Evolutionary conservation across 192 early-diverging fungal species (phyloP).

Genomic region (Podila verticillata): DNA sequence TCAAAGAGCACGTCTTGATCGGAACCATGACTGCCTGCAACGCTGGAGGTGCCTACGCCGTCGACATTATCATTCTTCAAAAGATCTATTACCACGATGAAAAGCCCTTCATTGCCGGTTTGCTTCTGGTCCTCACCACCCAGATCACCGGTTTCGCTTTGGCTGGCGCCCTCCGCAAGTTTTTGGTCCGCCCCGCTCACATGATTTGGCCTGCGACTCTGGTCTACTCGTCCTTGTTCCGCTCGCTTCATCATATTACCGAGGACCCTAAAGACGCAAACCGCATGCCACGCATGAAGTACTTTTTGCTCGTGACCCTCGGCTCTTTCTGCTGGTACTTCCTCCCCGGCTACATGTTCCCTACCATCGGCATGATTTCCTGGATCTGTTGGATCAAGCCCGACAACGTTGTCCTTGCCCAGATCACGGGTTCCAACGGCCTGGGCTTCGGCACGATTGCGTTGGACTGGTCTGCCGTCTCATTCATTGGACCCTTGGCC

Average conservation of each 20-base stretch:
- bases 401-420: slow-evolving; percentile 37
- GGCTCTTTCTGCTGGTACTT: slow-evolving; percentile 61
- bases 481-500: slow-evolving; percentile 25
- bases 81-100: slow-evolving; percentile 58
- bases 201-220: slow-evolving; percentile 89
- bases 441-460: slow-evolving; percentile 59
- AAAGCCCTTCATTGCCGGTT: slow-evolving; percentile 55
- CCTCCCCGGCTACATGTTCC: slow-evolving; percentile 62
- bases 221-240: slow-evolving; percentile 75
- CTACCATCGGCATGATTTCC: slow-evolving; percentile 51
- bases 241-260: slow-evolving; percentile 65
- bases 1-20: slow-evolving; percentile 69
- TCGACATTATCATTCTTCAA: slow-evolving; percentile 60
- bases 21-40: slow-evolving; percentile 56
- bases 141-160: slow-evolving; percentile 65
- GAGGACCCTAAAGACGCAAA: neutral
- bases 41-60: slow-evolving; percentile 54
- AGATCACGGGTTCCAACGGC: slow-evolving; percentile 55
- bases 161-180: slow-evolving; percentile 77
- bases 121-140: slow-evolving; percentile 60
- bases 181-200: slow-evolving; percentile 78
- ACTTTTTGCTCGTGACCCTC: slow-evolving; percentile 61
- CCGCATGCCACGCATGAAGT: slow-evolving; percentile 56
- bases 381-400: slow-evolving; percentile 59
- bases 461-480: slow-evolving; percentile 64